Base-by-base conservation (phyloP, 805 yeast genomes). In the Dipodascus albidus region DNA sequence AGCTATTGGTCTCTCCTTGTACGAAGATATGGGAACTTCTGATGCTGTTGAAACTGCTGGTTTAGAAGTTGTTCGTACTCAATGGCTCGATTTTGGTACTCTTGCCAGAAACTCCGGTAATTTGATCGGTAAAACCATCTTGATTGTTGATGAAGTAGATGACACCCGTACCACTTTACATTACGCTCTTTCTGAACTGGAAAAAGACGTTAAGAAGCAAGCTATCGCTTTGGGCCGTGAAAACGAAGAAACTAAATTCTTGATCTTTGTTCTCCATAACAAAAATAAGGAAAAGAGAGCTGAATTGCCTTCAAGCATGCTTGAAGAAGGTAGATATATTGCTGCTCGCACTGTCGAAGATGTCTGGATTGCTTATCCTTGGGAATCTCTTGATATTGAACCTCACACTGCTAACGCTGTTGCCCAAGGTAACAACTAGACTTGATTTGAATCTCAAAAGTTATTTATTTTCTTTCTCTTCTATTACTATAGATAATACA, bases 1-100 rank as follows among this genome's bases (percentile, higher is more conserved):
- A 81, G 97, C 99, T 50, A 87, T 91, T 61, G 95, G 93, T 33
- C 76, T 91, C 60, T 88, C 97, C 1, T 75, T 91, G 53, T 91
- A 91, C 67, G 99, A 91, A 72, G 93, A 85, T 61, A 67, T 86
- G 53, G 81, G 77, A 49, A 70, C 74, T 24, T 73, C 68, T 42
- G 64, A 67, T 50, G 69, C 68, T 27, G 80, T 74, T 57, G 84
- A 78, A 56, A 67, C 69, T 55, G 83, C 83, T 54, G 95, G 95
- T 50, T 80, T 80, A 61, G 90, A 87, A 69, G 95, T 87, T 50
- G 74, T 86, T 41, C 80, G 95, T 67, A 87, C 95, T 22, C 96
- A 87, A 71, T 87, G 96, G 96, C 76, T 87, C 49, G 95, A 87
- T 65, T 85, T 87, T 68, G 82, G 85, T 59, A 79, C 85, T 50